Percentiles rank a stretch among this genome's conserved stretches.
Evolutionary conservation across 139 green algal genomes (phyloP).

Genomic region (Nannochloris sp.): DNA sequence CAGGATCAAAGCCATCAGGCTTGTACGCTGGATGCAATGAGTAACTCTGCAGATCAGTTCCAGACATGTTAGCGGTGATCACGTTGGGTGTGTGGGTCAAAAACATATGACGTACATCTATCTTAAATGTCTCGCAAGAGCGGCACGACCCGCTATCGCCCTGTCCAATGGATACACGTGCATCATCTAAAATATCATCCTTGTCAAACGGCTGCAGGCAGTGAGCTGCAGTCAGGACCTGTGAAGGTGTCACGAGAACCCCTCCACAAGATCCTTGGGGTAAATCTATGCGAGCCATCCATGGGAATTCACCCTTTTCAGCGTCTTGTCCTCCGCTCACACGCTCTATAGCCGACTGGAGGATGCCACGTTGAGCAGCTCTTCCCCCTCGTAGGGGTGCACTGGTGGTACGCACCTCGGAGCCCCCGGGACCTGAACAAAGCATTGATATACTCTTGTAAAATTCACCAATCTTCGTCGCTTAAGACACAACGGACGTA

Average conservation of each 20-base stretch:
- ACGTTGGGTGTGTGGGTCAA: not conserved
- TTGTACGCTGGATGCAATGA: not conserved
- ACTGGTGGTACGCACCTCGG: too few relatives aligned
- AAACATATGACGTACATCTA: not conserved
- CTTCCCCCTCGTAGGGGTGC: too few relatives aligned
- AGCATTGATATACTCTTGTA: too few relatives aligned
- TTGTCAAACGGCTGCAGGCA: not conserved
- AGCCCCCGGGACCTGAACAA: too few relatives aligned
- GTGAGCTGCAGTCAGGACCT: conserved; percentile 7
- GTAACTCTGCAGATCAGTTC: not conserved
- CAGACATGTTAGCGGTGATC: not conserved
- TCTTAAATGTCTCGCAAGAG: not conserved
- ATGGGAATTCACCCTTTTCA: not conserved
- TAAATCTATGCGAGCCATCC: conserved; percentile 4
- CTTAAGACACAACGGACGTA: too few relatives aligned
- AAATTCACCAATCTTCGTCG: too few relatives aligned
- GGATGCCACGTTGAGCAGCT: too few relatives aligned
- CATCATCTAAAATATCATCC: not conserved
- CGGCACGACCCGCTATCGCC: too few relatives aligned
- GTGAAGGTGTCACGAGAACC: not conserved
- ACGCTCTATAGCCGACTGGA: too few relatives aligned
- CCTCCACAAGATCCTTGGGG: conserved; percentile 5
- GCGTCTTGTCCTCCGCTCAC: too few relatives aligned
- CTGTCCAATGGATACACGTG: not conserved
- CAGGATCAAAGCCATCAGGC: not conserved